Conservation (phyloP, 495 filamentous ascomycete genomes). For the Penicillium angulare region DNA sequence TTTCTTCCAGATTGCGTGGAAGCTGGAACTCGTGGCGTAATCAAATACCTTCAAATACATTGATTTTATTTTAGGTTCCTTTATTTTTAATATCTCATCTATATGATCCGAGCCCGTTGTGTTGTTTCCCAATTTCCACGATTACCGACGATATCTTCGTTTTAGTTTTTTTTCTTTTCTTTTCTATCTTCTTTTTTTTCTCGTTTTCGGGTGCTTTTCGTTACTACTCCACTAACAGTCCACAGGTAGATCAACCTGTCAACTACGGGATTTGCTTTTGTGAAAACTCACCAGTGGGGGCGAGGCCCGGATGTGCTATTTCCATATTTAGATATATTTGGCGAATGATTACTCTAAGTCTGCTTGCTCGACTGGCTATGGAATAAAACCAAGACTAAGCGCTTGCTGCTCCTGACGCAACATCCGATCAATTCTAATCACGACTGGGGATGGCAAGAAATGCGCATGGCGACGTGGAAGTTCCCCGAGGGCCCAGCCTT, state of each 20-base stretch:
- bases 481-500: neutral
- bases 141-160: too few relatives aligned
- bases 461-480: constrained; percentile 7
- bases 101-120: too few relatives aligned
- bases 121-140: too few relatives aligned
- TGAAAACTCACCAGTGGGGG: neutral
- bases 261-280: constrained; percentile 16
- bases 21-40: too few relatives aligned
- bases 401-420: neutral
- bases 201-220: constrained; percentile 2
- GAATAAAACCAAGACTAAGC: neutral
- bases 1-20: too few relatives aligned
- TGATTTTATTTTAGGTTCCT: too few relatives aligned
- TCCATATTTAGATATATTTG: neutral
- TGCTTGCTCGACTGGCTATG: constrained; percentile 4
- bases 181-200: too few relatives aligned
- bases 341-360: neutral
- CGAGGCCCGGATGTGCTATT: neutral
- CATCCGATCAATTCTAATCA: constrained; percentile 14
- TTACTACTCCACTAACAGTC: neutral
- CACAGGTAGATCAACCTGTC: constrained; percentile 7
- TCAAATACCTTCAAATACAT: too few relatives aligned
- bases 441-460: constrained; percentile 13
- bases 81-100: too few relatives aligned
- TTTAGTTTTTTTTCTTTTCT: too few relatives aligned